These are phyloP conservation scores for Talaromyces sp. DNA, from an alignment of 2,329 filamentous ascomycete genomes.

Conservation along the genomic window DNA sequence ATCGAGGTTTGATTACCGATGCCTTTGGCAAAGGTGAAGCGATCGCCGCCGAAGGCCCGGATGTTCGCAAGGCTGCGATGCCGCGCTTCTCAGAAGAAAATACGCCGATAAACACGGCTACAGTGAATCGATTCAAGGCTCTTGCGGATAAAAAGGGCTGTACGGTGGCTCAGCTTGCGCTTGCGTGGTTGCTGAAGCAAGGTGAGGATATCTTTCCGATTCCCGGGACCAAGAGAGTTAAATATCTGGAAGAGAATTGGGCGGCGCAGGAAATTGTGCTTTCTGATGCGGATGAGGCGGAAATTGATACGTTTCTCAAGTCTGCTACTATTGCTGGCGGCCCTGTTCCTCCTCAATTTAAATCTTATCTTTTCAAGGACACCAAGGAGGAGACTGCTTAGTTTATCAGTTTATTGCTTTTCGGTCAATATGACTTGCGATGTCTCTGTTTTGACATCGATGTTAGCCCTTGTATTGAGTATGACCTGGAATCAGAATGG, in stretches of 20 bases:
- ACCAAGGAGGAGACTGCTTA: conserved; percentile 2
- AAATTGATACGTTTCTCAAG: conserved; percentile 3
- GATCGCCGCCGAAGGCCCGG: background rate
- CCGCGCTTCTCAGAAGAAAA: conserved; percentile 4
- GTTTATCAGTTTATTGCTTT: background rate
- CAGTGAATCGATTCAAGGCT: conserved; percentile 28
- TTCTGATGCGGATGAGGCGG: conserved; percentile 2
- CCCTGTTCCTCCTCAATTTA: background rate
- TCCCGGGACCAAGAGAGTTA: conserved; percentile 19
- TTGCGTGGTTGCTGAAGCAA: conserved; percentile 60
- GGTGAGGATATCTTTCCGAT: conserved; percentile 32
- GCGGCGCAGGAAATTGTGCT: background rate
- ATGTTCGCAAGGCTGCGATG: background rate
- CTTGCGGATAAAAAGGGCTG: conserved; percentile 50
- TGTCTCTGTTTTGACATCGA: background rate
- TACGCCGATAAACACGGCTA: conserved; percentile 18
- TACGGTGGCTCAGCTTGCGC: conserved; percentile 52
- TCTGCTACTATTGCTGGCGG: conserved; percentile 4
- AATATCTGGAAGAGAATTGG: conserved; percentile 12
- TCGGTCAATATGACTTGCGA: background rate
- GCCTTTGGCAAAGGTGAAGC: conserved; percentile 2
- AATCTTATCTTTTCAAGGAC: conserved; percentile 4
- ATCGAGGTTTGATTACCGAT: conserved; percentile 19
- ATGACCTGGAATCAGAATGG: too few species aligned
- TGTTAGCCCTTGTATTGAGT: background rate